Percentiles rank a stretch among this genome's conserved stretches.
phyloP scores from a whole-genome alignment of 495 filamentous ascomycete genomes.

The Hyaloscypha hepaticicola region DNA sequence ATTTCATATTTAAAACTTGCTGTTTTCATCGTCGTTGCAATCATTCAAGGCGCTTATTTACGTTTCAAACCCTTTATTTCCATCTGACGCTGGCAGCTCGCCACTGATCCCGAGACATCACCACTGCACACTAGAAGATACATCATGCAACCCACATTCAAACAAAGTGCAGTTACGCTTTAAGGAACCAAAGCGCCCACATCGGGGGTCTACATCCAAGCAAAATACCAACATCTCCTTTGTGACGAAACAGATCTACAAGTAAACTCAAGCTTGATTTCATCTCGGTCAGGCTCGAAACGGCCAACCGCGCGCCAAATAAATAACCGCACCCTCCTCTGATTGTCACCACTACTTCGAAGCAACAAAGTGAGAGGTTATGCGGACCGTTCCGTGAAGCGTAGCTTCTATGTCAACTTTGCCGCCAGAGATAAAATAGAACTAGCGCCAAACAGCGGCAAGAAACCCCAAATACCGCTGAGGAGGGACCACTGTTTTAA shows the following conservation, averaged over 20 bases:
- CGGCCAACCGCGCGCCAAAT: neutral
- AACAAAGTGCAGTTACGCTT: neutral
- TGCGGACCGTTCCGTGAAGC: neutral
- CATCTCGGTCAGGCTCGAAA: neutral
- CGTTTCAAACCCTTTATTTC: neutral
- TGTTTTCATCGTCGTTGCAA: neutral
- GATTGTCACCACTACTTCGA: neutral
- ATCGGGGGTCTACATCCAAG: neutral
- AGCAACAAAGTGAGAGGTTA: neutral
- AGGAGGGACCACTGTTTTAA: slow-evolving; percentile 6
- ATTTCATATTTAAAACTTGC: neutral
- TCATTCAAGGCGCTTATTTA: neutral
- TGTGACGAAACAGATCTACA: neutral
- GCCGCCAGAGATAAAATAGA: neutral
- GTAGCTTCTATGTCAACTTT: neutral
- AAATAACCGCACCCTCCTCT: neutral
- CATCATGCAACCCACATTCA: neutral
- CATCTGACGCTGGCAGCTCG: too few species aligned
- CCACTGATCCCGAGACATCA: too few species aligned
- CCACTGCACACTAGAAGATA: neutral
- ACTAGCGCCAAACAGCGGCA: neutral
- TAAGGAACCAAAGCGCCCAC: neutral
- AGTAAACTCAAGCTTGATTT: neutral
- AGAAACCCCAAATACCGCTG: neutral
- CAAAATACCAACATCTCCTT: neutral